These are phyloP conservation scores for Sordariomycetes sp. DNA, from an alignment of 2,329 filamentous ascomycete genomes.

Conservation along the genomic window DNA sequence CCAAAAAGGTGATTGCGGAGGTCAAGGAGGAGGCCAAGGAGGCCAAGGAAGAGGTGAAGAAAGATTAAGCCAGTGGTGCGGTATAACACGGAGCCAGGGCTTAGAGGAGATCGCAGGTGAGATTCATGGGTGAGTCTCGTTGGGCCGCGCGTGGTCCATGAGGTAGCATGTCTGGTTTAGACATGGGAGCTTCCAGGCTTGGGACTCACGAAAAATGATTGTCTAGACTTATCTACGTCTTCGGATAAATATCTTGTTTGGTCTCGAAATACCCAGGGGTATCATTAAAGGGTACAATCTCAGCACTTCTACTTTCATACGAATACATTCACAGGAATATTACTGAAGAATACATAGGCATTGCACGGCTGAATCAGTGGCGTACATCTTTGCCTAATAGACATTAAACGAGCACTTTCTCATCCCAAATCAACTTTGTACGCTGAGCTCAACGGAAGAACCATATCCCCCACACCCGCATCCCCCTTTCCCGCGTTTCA, in stretches of 20 bases:
- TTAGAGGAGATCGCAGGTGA: neutral
- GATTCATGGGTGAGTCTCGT: too few species aligned
- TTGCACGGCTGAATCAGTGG: neutral
- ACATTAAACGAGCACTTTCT: too few species aligned
- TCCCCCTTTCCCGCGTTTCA: neutral
- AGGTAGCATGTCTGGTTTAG: neutral
- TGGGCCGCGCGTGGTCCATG: neutral
- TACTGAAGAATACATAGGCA: neutral
- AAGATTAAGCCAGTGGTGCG: neutral
- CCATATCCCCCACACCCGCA: neutral
- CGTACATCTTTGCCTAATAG: too few species aligned
- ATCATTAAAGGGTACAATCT: neutral
- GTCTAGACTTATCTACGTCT: neutral
- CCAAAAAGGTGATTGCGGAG: slow-evolving; percentile 37
- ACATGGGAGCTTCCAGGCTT: neutral
- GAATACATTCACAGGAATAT: neutral
- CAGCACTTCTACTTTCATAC: neutral
- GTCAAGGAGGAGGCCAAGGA: slow-evolving; percentile 24
- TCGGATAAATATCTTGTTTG: neutral
- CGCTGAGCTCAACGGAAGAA: too few species aligned
- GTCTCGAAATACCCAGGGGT: neutral
- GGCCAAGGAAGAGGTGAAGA: slow-evolving; percentile 9
- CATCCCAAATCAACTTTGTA: too few species aligned
- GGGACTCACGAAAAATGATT: neutral
- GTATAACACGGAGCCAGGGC: neutral